These are phyloP conservation scores for Fusarium paranaense DNA, from an alignment of 2,329 filamentous ascomycete genomes.

Conservation along the genomic window DNA sequence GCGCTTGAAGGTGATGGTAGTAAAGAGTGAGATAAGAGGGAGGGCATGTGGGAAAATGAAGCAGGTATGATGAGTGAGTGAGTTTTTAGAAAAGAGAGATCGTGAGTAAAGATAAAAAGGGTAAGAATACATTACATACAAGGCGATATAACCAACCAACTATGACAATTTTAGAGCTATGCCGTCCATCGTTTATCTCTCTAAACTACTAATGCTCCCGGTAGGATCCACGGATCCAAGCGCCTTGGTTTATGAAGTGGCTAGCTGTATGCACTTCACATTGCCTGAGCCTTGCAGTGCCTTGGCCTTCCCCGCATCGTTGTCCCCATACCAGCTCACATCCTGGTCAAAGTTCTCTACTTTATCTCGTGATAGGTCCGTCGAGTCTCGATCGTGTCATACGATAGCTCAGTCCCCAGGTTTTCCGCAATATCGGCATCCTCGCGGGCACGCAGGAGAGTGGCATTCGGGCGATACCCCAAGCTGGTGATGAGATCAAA, in stretches of 20 bases:
- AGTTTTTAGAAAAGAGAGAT: neutral
- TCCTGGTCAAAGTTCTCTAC: neutral
- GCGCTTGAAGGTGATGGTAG: neutral
- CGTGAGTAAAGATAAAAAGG: neutral
- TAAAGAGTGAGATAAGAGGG: neutral
- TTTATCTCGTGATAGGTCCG: neutral
- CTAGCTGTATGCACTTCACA: neutral
- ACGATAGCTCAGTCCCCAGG: neutral
- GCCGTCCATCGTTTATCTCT: neutral
- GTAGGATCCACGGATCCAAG: neutral
- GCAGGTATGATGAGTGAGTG: neutral
- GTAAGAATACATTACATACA: neutral
- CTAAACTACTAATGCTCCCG: neutral
- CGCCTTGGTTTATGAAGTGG: neutral
- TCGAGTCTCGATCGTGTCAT: slow-evolving; percentile 2
- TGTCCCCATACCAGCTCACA: neutral
- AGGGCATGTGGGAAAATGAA: neutral
- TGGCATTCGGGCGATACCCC: neutral
- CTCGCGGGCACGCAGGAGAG: neutral
- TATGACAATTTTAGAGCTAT: neutral
- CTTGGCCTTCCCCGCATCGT: neutral
- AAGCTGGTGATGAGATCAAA: neutral
- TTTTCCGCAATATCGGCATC: neutral
- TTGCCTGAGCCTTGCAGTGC: neutral
- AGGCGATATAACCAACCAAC: neutral